A percentile compares a stretch with the other conserved stretches of the same genome.
Conservation (phyloP, 1,284 basidiomycete species). For the Neolentinus lepideus region DNA sequence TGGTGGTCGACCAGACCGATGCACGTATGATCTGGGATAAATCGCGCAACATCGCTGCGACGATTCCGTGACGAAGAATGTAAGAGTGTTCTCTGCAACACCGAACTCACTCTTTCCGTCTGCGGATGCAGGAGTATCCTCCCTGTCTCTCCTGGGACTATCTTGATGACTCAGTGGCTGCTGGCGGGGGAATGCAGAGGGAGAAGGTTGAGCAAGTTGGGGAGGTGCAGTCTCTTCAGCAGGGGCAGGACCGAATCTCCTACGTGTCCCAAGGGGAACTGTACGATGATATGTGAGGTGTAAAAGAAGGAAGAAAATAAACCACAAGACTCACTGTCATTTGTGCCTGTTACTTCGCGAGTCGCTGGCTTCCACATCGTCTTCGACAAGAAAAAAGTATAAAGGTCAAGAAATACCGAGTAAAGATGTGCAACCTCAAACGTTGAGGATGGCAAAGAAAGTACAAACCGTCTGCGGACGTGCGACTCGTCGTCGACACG, state of each 20-base stretch:
- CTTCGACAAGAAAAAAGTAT: conserved; percentile 29
- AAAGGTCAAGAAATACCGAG: conserved; percentile 11
- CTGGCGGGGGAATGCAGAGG: conserved; percentile 73
- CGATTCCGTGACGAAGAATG: neutral
- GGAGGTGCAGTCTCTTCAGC: conserved; percentile 67
- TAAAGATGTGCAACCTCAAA: neutral
- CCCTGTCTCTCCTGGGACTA: conserved; percentile 49
- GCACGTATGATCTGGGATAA: neutral
- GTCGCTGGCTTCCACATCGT: conserved; percentile 87
- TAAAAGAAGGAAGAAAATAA: conserved; percentile 8
- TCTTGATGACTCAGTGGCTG: conserved; percentile 40
- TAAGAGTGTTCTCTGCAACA: neutral
- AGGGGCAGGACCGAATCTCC: conserved; percentile 83
- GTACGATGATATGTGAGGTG: conserved; percentile 12
- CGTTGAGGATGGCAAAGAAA: neutral
- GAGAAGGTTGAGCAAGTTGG: conserved; percentile 79
- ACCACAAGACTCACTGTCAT: conserved; percentile 48
- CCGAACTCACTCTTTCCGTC: conserved; percentile 25
- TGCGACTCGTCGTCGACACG: neutral
- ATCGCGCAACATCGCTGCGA: neutral
- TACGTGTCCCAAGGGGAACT: conserved; percentile 78
- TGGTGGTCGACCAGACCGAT: conserved; percentile 5
- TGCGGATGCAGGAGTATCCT: conserved; percentile 30
- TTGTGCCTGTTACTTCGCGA: conserved; percentile 76
- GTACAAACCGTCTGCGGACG: neutral